Conservation (phyloP, 345 rosid genomes). For the Diplotaxis tenuifolia region DNA sequence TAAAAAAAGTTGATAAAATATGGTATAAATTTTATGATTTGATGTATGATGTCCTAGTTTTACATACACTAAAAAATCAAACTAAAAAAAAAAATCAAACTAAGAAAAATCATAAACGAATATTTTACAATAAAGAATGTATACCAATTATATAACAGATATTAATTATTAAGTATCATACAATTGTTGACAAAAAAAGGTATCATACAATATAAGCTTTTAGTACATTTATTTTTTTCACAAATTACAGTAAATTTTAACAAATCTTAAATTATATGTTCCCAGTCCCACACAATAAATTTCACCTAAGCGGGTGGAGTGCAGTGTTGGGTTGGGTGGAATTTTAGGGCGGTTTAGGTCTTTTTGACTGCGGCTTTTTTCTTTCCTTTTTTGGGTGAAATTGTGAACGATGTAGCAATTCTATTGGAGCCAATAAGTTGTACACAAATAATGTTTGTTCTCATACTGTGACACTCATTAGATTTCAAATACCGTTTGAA, state of each 20-base stretch:
- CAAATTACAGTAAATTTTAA: neutral
- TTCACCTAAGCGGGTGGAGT: neutral
- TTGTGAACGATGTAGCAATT: neutral
- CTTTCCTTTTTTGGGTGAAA: neutral
- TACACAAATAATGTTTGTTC: neutral
- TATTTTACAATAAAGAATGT: neutral
- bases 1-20: neutral
- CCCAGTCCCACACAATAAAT: neutral
- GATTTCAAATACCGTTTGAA: neutral
- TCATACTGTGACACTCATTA: neutral
- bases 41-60: neutral
- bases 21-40: too few species aligned
- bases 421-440: neutral
- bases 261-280: neutral
- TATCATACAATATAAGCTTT: too few species aligned
- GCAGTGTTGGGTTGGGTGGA: slow-evolving; percentile 21
- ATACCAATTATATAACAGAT: neutral
- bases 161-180: too few species aligned
- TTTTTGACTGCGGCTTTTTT: slow-evolving; percentile 1
- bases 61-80: neutral
- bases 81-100: neutral
- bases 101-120: neutral
- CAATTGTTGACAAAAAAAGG: neutral
- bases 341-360: slow-evolving; percentile 20
- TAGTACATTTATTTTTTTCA: neutral